phyloP scores from a whole-genome alignment of 2,329 filamentous ascomycete genomes.

The Pseudogymnoascus sp. region DNA sequence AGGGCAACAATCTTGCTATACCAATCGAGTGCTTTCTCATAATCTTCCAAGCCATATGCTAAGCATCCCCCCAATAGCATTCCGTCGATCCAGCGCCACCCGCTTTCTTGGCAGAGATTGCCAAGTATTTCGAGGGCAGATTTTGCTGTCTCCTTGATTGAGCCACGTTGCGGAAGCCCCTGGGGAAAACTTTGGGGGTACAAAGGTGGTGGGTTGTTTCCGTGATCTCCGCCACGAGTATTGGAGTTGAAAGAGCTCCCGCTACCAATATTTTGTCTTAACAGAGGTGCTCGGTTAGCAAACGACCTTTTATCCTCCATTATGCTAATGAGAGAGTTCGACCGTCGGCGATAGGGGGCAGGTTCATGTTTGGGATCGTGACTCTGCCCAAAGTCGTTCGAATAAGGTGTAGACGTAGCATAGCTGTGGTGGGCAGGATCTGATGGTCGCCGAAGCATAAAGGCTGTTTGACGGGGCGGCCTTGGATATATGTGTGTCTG shows the following conservation, averaged over 20 bases:
- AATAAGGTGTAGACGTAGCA: not conserved
- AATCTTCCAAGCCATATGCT: slow-evolving; percentile 82
- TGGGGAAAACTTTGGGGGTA: not conserved
- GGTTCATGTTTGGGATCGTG: not conserved
- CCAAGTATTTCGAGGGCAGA: slow-evolving; percentile 66
- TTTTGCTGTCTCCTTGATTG: slow-evolving; percentile 42
- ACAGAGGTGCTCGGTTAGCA: not conserved
- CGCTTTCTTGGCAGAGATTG: slow-evolving; percentile 69
- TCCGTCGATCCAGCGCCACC: slow-evolving; percentile 87
- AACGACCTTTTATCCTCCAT: slow-evolving; percentile 12
- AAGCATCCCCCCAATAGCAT: slow-evolving; percentile 88
- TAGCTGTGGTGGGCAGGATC: slow-evolving; percentile 4
- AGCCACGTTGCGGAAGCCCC: not conserved
- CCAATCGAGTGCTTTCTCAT: slow-evolving; percentile 69
- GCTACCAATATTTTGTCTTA: not conserved
- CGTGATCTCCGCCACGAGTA: not conserved
- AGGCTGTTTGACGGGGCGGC: slow-evolving; percentile 30
- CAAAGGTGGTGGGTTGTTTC: not conserved
- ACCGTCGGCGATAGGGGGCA: not conserved
- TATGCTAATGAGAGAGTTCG: slow-evolving; percentile 9
- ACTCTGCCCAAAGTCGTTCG: not conserved
- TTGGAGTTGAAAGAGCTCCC: not conserved
- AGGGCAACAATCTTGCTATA: slow-evolving; percentile 58
- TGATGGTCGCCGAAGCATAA: slow-evolving; percentile 14
- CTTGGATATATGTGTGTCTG: slow-evolving; percentile 53